A percentile compares a stretch with the other conserved stretches of the same genome.
These are phyloP conservation scores for Botryotinia narcissicola DNA, from an alignment of 2,329 filamentous ascomycete species.

Conservation along the genomic window DNA sequence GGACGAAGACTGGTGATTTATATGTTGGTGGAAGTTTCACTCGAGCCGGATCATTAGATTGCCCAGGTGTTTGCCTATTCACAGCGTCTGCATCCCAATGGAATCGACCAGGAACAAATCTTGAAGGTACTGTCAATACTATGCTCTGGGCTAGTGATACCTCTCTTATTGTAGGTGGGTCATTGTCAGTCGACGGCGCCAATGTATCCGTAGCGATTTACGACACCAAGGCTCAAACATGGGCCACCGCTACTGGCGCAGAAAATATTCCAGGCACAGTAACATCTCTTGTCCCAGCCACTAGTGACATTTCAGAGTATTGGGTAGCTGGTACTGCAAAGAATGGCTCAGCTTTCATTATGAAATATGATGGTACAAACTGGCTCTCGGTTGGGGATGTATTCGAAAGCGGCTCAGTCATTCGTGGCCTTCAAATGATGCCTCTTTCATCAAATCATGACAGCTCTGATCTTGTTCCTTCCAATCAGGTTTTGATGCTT, in stretches of 20 bases:
- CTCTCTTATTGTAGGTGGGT: conserved; percentile 73
- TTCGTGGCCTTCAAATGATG: conserved; percentile 81
- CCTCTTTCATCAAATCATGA: conserved; percentile 67
- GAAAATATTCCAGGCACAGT: conserved; percentile 75
- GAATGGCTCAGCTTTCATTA: conserved; percentile 71
- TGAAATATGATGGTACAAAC: conserved; percentile 73
- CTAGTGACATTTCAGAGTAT: conserved; percentile 66
- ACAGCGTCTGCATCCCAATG: conserved; percentile 70
- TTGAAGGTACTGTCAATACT: conserved; percentile 67
- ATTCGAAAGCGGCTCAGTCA: conserved; percentile 63
- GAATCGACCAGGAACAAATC: conserved; percentile 71
- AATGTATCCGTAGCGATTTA: conserved; percentile 69
- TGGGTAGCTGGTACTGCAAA: conserved; percentile 76
- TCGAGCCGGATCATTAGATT: conserved; percentile 79
- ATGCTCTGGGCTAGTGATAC: conserved; percentile 75
- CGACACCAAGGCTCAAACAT: conserved; percentile 64
- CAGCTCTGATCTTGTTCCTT: conserved; percentile 59
- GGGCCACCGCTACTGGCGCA: conserved; percentile 62
- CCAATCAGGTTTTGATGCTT: conserved; percentile 72
- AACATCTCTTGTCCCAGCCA: conserved; percentile 71
- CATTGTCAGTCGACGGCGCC: conserved; percentile 66
- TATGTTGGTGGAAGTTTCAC: conserved; percentile 85
- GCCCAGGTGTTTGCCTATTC: conserved; percentile 79
- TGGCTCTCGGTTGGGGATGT: conserved; percentile 66
- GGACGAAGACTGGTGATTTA: conserved; percentile 68